Evolutionary conservation across 2,329 filamentous ascomycete genomes (phyloP), one percentile per base, ranked within the genome.

Genomic region (Arthrobotrys musiformis): DNA sequence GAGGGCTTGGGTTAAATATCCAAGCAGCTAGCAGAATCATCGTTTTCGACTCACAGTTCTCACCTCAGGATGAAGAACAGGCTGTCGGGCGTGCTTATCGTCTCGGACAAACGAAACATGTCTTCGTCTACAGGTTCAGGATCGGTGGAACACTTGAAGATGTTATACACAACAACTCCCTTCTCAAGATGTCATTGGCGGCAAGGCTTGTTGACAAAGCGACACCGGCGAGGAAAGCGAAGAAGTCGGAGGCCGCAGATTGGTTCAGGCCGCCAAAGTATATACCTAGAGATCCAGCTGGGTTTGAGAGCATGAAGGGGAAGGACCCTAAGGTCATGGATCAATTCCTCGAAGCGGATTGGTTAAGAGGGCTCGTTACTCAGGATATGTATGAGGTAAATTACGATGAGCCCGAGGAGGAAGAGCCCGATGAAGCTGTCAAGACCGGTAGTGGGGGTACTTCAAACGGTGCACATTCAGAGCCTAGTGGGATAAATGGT

Each of bases 1-100:
- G 93, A 22, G 93, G 93, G 0, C 85, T 93, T 0, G 94, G 94
- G 0, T 85, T 97, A 60, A 97, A 97, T 79, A 91, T 97, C 11
- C 88, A 89, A 44, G 90, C 91, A 0, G 94, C 94, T 0, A 97
- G 93, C 82, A 89, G 94, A 19, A 92, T 97, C 0, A 88, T 97
- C 19, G 91, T 97, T 19, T 91, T 96, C 69, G 94, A 97, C 82
- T 93, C 91, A 81, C 86, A 87, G 77, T 97, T 90, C 84, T 95
- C 94, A 79, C 94, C 94, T 0, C 87, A 90, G 4, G 87, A 90
- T 81, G 94, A 97, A 82, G 90, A 93, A 81, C 94, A 97, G 83
- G 94, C 94, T 0, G 89, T 97, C 61, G 94, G 93, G 1, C 88
- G 94, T 64, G 91, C 92, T 0, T 97, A 95, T 83, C 92, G 94